Percentiles rank a stretch among this genome's conserved stretches.
phyloP scores from a whole-genome alignment of 1,284 basidiomycete genomes.

The Pseudozyma hubeiensis region DNA sequence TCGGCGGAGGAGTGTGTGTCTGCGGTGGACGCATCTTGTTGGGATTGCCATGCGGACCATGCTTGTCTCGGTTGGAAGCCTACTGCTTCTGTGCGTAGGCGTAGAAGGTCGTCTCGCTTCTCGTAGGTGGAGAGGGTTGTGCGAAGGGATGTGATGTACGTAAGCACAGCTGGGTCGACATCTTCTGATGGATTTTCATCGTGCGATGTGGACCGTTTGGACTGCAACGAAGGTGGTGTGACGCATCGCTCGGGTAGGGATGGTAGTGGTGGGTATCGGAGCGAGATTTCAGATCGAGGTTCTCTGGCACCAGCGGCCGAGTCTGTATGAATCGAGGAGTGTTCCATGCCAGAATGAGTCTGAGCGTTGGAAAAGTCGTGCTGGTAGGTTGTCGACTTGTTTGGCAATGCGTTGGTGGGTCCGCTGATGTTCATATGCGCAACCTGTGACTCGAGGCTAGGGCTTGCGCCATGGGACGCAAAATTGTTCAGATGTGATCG shows the following conservation, averaged over 20 bases:
- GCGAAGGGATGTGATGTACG: conserved; percentile 24
- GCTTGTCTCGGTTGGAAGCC: conserved; percentile 48
- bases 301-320: neutral
- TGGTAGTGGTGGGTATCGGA: conserved; percentile 38
- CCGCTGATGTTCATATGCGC: conserved; percentile 12
- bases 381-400: neutral
- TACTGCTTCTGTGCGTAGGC: conserved; percentile 50
- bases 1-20: too few species aligned
- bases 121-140: conserved; percentile 23
- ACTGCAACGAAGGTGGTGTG: conserved; percentile 14
- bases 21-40: neutral
- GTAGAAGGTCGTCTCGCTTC: conserved; percentile 41
- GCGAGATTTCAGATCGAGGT: conserved; percentile 25
- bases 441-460: conserved; percentile 26
- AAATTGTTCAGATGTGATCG: conserved; percentile 18
- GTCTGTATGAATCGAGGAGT: neutral
- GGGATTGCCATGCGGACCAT: conserved; percentile 29
- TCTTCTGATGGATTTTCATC: neutral
- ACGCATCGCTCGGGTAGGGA: conserved; percentile 12
- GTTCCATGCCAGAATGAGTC: neutral
- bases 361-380: too few species aligned
- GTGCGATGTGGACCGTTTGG: neutral
- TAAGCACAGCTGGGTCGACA: conserved; percentile 1
- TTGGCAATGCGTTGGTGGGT: too few species aligned
- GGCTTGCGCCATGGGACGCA: conserved; percentile 10